Conservation (phyloP, 257 asterid species). For the Paulownia fortunei region DNA sequence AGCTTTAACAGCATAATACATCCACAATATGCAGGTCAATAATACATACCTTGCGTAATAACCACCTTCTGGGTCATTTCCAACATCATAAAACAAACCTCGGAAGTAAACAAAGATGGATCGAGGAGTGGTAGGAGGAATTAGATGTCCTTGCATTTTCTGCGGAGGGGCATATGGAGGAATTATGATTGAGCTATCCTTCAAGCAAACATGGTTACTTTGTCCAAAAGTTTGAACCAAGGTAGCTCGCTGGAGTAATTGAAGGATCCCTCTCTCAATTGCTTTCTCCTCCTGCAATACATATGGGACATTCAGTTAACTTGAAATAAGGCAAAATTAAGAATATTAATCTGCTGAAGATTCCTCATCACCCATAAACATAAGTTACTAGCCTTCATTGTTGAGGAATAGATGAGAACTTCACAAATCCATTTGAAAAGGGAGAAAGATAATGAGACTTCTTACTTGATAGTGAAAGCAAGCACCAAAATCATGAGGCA, state of each 20-base stretch:
- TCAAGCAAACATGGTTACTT: constrained; percentile 83
- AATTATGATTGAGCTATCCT: constrained; percentile 75
- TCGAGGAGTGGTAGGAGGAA: constrained; percentile 84
- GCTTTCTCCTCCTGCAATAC: constrained; percentile 86
- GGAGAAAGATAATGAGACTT: neutral
- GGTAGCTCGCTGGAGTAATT: constrained; percentile 78
- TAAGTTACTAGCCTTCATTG: neutral
- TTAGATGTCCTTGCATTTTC: constrained; percentile 91
- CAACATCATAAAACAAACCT: constrained; percentile 84
- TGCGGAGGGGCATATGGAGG: constrained; percentile 97
- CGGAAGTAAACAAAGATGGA: constrained; percentile 94
- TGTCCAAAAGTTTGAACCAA: constrained; percentile 96
- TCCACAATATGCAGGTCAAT: neutral
- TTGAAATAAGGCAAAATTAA: neutral
- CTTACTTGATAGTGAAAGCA: constrained; percentile 92
- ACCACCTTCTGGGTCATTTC: constrained; percentile 93
- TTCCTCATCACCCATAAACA: neutral
- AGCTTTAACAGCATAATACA: neutral
- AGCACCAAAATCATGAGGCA: constrained; percentile 90
- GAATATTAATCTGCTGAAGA: neutral
- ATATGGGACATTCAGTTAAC: neutral
- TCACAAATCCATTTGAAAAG: neutral
- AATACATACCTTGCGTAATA: constrained; percentile 76
- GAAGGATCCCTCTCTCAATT: constrained; percentile 87
- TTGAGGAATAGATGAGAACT: neutral